Percentiles rank a stretch among this genome's conserved stretches.
Evolutionary conservation across 2,329 filamentous ascomycete genomes (phyloP).

Genomic region (Colletotrichum coccodes): DNA sequence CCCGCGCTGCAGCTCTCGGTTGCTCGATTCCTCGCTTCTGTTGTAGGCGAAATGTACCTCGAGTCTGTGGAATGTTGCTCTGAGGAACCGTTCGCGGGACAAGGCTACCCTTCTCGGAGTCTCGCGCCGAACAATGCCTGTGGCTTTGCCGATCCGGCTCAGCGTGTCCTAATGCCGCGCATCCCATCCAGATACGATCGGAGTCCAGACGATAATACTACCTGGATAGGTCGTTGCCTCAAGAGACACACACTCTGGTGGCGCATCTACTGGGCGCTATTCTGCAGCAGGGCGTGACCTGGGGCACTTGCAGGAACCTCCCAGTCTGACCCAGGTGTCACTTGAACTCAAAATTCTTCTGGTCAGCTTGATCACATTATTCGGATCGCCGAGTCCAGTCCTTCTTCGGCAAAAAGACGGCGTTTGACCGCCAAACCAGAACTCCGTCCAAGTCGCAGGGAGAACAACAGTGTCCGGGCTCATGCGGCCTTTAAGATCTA

Average conservation of each 20-base stretch:
- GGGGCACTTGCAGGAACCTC: background rate
- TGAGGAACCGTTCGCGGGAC: background rate
- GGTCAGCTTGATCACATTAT: background rate
- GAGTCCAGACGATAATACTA: background rate
- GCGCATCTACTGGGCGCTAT: too few species aligned
- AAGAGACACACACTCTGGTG: too few species aligned
- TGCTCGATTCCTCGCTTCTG: background rate
- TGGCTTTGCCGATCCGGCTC: background rate
- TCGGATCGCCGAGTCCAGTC: background rate
- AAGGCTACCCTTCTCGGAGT: constrained; percentile 1
- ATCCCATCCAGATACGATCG: background rate
- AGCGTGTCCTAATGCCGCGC: background rate
- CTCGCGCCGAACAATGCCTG: background rate
- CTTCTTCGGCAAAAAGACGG: background rate
- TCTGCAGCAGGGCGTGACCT: background rate
- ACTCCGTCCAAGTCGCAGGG: background rate
- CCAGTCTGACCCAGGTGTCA: background rate
- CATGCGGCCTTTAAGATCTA: constrained; percentile 15
- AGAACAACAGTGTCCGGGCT: background rate
- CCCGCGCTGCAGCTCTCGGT: background rate
- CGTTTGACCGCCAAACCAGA: background rate
- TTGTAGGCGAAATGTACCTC: background rate
- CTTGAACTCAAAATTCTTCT: background rate
- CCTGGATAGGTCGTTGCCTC: too few species aligned
- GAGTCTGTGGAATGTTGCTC: background rate